Evolutionary conservation across 352 stramenopile species (phyloP), one percentile per base, ranked within the genome.

Genomic region (Phytophthora kernoviae): DNA sequence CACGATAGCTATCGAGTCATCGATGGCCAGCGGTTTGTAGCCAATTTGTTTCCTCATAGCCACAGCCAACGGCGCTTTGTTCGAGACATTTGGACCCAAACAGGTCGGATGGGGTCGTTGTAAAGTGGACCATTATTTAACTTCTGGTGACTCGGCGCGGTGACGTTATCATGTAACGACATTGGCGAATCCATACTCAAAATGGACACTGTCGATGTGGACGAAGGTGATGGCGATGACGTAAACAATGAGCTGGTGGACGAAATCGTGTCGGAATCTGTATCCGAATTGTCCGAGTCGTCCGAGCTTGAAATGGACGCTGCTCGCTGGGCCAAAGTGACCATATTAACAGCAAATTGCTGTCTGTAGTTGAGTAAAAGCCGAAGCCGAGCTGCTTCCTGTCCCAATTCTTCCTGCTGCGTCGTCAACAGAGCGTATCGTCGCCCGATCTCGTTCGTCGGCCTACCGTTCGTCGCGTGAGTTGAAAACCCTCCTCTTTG

Each of bases 31-130:
- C 12, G 72, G 67, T 30, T 68, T 70, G 64, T 80, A 88, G 0
- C 76, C 75, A 32, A 88, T 63, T 15, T 84, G 63, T 30, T 78
- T 83, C n/a, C 65, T 55, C 32, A 68, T 73, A 5, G 67, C 58
- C 4, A 75, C 43, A 2, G 57, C 65, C 27, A 84, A 44, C 0
- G 68, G 60, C 5, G 63, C 62, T 4, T 70, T 75, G 15, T 30
- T 40, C 20, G 56, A 58, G 15, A 62, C 62, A 0, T 64, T 60
- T 14, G 70, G 50, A 11, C 63, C 60, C 5, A 77, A 44, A 18
- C 75, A 54, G 0, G 69, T 86, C 2, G 79, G 74, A 4, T 59
- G 64, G 2, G 75, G 33, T 65, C 58, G 10, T 30, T 58, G 54
- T 65, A 82, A 22, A 79, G 78, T 39, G 53, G 44, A 24, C 39